phyloP scores from a whole-genome alignment of 805 yeast species.

The Pichia sporocuriosa region DNA sequence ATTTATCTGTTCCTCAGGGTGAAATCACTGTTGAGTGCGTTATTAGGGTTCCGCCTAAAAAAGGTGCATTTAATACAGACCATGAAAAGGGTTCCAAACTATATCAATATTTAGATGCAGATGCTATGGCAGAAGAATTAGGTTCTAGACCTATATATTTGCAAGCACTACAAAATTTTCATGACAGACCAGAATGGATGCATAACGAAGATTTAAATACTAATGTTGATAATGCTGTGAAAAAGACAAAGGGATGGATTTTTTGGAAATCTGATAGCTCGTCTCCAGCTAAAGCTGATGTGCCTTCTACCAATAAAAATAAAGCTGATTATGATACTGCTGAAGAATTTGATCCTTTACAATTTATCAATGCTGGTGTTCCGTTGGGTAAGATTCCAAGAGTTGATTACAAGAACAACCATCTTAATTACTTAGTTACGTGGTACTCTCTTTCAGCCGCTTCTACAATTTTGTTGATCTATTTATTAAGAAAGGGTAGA shows the following conservation, averaged over 20 bases:
- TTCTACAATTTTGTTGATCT: conserved; percentile 58
- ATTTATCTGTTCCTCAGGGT: conserved; percentile 67
- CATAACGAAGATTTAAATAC: conserved; percentile 10
- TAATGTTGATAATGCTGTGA: neutral
- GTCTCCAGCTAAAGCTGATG: conserved; percentile 4
- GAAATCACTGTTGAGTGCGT: conserved; percentile 68
- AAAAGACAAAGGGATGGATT: conserved; percentile 10
- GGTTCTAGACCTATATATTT: conserved; percentile 68
- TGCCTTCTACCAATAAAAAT: conserved; percentile 4
- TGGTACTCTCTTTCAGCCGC: conserved; percentile 87
- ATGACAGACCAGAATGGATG: conserved; percentile 52
- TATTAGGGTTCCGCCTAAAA: conserved; percentile 59
- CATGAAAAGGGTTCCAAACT: conserved; percentile 59
- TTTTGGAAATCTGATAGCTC: conserved; percentile 9
- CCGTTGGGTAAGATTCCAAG: conserved; percentile 84
- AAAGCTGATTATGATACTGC: conserved; percentile 19
- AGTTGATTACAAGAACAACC: conserved; percentile 80
- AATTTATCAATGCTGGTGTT: conserved; percentile 74
- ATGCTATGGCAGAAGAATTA: conserved; percentile 66
- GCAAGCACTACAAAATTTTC: conserved; percentile 63
- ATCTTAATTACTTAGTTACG: conserved; percentile 83
- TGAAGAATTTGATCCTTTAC: conserved; percentile 44
- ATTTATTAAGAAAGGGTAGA: conserved; percentile 41
- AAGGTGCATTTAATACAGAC: conserved; percentile 61
- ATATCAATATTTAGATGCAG: conserved; percentile 76